Evolutionary conservation across 2,329 filamentous ascomycete species (phyloP).

Genomic region (Sarocladium kiliense): DNA sequence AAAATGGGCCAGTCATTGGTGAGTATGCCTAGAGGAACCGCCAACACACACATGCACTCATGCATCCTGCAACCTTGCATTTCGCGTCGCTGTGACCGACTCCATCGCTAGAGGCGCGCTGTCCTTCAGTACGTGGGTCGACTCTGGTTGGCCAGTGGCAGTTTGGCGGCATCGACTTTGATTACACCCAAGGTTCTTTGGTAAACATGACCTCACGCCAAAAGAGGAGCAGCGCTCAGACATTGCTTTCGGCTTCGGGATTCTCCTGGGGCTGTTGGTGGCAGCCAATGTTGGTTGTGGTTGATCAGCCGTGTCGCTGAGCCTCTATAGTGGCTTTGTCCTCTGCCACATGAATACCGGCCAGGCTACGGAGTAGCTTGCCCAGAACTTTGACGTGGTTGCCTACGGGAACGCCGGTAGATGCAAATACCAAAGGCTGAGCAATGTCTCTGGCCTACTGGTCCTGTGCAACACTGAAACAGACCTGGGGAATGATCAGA

Average conservation of each 20-base stretch:
- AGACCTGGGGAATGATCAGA: neutral
- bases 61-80: slow-evolving; percentile 5
- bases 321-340: no score
- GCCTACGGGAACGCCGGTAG: neutral
- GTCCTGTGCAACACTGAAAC: neutral
- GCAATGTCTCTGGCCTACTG: neutral
- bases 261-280: no score
- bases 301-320: no score
- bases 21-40: neutral
- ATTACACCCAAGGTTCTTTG: neutral
- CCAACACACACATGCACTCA: slow-evolving; percentile 8
- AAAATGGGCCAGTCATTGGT: neutral
- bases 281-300: no score
- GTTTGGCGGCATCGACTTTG: neutral
- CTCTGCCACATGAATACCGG: no score
- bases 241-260: no score
- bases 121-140: neutral
- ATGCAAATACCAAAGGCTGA: neutral
- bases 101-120: neutral
- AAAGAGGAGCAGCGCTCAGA: neutral
- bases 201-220: neutral
- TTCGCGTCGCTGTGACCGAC: neutral
- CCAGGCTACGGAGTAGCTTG: no score
- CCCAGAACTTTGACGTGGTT: neutral
- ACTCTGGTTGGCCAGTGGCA: neutral